Base-by-base conservation (phyloP, 257 asterid species). In the Linaria vulgaris region DNA sequence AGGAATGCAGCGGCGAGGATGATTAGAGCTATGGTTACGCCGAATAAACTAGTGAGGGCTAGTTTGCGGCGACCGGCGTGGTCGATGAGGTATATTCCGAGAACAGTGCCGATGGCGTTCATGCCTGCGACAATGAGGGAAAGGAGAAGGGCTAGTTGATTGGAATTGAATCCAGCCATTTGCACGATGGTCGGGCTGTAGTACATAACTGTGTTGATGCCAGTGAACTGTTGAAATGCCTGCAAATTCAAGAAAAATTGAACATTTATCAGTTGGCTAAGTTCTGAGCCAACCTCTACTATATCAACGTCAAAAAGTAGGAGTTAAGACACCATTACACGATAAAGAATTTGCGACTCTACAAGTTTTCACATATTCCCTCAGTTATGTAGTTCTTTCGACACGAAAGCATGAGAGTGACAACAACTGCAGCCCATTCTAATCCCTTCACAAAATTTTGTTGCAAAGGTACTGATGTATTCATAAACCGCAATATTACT, bases 211-310 rank as follows among this genome's bases (percentile, higher is more conserved):
- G 98, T 91, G 73, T 91, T 88, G 78, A 88, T 82, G 39, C 98
- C 98, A 0, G 96, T 83, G 62, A 91, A 80, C 81, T 91, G 98
- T 75, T 91, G 98, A 79, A 91, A 91, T 20, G 95, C 95, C 98
- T 91, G 90, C 76, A 73, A 61, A 74, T 56, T 9, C 23, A n/a
- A n/a, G 34, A 27, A 27, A 56, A 70, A 61, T 14, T 34, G 19
- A 44, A 2, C 34, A 27, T 27, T 27, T 27, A 27, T 6, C 6
- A 27, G 4, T 6, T 27, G 34, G 34, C 34, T 27, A 27, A 27
- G 6, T 27, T 27, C 6, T 27, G 34, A 27, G 34, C 6, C 34
- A 27, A 27, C 34, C 6, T 27, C 34, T 2, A 2, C 6, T 6
- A 6, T 27, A 27, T 27, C n/a, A n/a, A n/a, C n/a, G n/a, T n/a